Evolutionary conservation across 2,329 filamentous ascomycete genomes (phyloP), one percentile per base, ranked within the genome.

Genomic region (Verticillium nonalfalfae): DNA sequence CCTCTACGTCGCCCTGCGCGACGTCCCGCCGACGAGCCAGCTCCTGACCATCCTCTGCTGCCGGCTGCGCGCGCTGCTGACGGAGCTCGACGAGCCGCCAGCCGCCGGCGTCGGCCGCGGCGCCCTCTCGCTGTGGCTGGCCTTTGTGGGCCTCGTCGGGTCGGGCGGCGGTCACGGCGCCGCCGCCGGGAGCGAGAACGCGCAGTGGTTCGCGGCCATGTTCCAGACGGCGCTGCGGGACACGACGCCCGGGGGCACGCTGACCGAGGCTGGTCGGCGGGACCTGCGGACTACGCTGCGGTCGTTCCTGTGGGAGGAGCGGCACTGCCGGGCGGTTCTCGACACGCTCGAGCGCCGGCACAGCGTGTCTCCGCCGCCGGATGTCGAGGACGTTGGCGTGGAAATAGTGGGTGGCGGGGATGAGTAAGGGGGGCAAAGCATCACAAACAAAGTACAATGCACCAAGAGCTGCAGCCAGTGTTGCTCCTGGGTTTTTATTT

Each of bases 311-410:
- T 66, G 63, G 63, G 57, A 55, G 18, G 64, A 66, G 33, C 52
- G 90, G 55, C 35, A 57, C 5, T 65, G 64, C 26, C 35, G 57
- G 26, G 56, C 60, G 39, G 60, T 56, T 21, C 59, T 65, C 15
- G 60, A 65, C 21, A 18, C 18, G 18, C 40, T 50, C 21, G 40
- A 50, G 18, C 40, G 40, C 40, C 40, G 40, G 11, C 40, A 50
- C 18, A 50, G 40, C 18, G 40, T 18, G n/a, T 50, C 40, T 10
- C 40, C 40, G 9, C 40, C 40, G 7, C n/a, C 40, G n/a, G 40
- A 50, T 6, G 13, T 14, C 15, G 9, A 14, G 5, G 38, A 40
- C n/a, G 9, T 50, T 26, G 40, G 26, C 26, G 26, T 26, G 26
- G 2, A 26, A 50, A 11, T 7, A 7, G 11, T 21, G 7, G 2